These are phyloP conservation scores for Starmerella bombi DNA, from an alignment of 805 yeast genomes.

Conservation along the genomic window DNA sequence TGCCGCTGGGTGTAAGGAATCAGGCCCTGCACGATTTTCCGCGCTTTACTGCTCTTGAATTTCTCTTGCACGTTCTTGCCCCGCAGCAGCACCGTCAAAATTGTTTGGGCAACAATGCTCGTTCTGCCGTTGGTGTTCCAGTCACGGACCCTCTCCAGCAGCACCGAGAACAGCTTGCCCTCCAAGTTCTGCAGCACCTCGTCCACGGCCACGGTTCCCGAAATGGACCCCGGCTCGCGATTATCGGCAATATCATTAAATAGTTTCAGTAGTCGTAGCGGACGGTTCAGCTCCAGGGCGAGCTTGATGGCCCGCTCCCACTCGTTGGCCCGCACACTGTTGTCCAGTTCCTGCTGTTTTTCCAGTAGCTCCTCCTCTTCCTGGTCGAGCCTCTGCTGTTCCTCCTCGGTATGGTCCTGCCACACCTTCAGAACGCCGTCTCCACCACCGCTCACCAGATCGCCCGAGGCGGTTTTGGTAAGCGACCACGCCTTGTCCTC, in stretches of 20 bases:
- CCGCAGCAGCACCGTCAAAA: conserved; percentile 51
- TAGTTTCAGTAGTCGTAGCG: conserved; percentile 74
- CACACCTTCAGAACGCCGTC: conserved; percentile 85
- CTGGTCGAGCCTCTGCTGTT: conserved; percentile 36
- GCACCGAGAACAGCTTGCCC: conserved; percentile 42
- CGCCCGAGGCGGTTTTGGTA: conserved; percentile 52
- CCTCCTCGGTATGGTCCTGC: conserved; percentile 76
- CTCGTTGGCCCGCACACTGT: conserved; percentile 54
- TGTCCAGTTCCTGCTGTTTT: conserved; percentile 75
- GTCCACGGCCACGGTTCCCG: conserved; percentile 54
- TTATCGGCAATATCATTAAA: conserved; percentile 43
- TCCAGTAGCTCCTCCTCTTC: conserved; percentile 56
- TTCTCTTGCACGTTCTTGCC: conserved; percentile 39
- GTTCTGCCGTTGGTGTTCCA: conserved; percentile 89
- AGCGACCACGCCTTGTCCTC: conserved; percentile 92
- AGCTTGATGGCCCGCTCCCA: conserved; percentile 83
- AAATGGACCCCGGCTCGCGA: conserved; percentile 35
- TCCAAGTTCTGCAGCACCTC: conserved; percentile 43
- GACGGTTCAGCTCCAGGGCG: conserved; percentile 79
- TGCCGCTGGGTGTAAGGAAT: conserved; percentile 86
- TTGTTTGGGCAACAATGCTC: conserved; percentile 65
- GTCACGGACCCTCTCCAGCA: conserved; percentile 70
- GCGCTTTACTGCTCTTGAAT: conserved; percentile 51
- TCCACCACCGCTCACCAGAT: conserved; percentile 79
- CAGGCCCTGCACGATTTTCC: conserved; percentile 57